Evolutionary conservation across 2,329 filamentous ascomycete genomes (phyloP), one percentile per base, ranked within the genome.

Genomic region (Orbilia brochopaga): DNA sequence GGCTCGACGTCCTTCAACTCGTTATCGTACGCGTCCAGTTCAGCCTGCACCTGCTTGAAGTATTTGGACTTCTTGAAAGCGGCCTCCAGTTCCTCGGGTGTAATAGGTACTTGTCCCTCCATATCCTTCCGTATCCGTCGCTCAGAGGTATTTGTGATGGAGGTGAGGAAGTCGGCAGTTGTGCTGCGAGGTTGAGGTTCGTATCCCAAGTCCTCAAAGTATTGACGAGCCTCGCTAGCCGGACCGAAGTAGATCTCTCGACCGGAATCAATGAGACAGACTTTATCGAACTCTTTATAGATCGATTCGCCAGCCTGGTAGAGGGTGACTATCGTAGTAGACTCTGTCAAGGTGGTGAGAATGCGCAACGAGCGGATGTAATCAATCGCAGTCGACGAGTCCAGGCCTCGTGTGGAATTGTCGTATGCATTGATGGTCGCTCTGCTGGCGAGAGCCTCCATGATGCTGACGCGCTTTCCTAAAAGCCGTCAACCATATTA

Each of bases 401-500:
- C 90, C 0, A 93, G 81, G n/a, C 90, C 90, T 53, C 90, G 83
- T 0, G 90, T 93, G 0, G 86, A 88, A 78, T 93, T 93, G 75
- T 93, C 90, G 88, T 89, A 92, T 73, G 87, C 88, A 35, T 90
- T 86, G 0, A 92, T 87, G 0, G 88, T 87, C 0, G 87, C 87
- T 78, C 90, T 88, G 5, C 88, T 88, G 2, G 89, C 87, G 21
- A 93, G 80, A 0, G 88, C 90, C 79, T 93, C 90, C 1, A 89
- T 88, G 74, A 93, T 91, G 21, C 87, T 88, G 7, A 91, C 90
- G 77, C 90, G 88, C 35, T 72, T 72, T 44, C 65, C 65, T 70
- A 53, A 23, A 62, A 42, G 48, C 13, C 2, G 23, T 11, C n/a
- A 19, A 8, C 27, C 2, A 24, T 54, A 4, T 59, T 21, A 59